Base-by-base conservation (phyloP, 768 basidiomycete species). In the Boletus patriciae region DNA sequence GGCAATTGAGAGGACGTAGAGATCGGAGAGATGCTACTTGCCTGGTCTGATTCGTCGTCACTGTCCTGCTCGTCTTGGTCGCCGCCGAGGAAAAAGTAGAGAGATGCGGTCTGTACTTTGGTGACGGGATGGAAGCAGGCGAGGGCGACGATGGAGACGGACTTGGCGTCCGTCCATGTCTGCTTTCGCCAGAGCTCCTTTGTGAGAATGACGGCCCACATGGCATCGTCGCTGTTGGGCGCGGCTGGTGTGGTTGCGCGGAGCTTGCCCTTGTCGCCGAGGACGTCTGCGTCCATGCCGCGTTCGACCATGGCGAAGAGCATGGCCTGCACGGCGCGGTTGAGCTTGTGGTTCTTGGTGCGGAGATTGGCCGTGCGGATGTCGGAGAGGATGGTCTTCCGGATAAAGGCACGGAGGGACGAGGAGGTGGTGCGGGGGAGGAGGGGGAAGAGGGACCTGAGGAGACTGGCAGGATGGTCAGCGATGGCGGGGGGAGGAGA, bases 191-290 rank as follows among this genome's bases (percentile, higher is more conserved):
- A 98, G 15, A 98, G 78, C 65, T 98, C 94, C 71, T 91, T 90
- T 18, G 93, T 91, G 52, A 98, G 74, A 42, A 95, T 87, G 48
- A 99, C 86, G 5, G 97, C 96, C 95, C 96, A 98, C 86, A 97
- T 90, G 3, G 95, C 94, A 64, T 98, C 97, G 33, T 93, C 90
- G 2, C 86, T 84, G 47, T 77, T 79, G 29, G 73, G 70, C 13
- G 72, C 68, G n/a, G 70, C 68, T 1, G 73, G 70, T 15, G 72
- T 67, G n/a, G 70, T 68, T 1, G 74, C 76, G 59, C 81, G 76
- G n/a, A 81, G 66, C 65, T 86, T 93, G 5, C 87, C 94, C 70
- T 93, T 94, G 77, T 94, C 86, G 12, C 92, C 90, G 16, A 85
- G 69, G 16, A 93, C 84, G 63, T 92, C 86, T 1, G 78, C 87